Evolutionary conservation across 352 stramenopile genomes (phyloP).

Genomic region (Blastocystis sp.): DNA sequence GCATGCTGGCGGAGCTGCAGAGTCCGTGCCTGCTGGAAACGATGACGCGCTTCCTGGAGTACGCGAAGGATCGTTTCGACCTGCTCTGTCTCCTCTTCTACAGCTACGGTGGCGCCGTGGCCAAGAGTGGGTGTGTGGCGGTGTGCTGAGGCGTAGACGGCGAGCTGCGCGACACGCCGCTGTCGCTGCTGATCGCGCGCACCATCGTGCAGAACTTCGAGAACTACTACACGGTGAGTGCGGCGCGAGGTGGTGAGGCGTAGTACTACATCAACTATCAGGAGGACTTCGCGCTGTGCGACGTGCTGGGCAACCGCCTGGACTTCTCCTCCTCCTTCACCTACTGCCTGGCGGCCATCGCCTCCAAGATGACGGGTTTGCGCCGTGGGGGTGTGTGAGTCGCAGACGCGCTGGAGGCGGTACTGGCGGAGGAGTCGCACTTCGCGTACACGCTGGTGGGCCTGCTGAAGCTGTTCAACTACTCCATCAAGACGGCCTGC

Average conservation of each 20-base stretch:
- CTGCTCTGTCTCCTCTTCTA: constrained; percentile 27
- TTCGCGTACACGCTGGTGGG: background rate
- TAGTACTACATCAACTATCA: constrained; percentile 30
- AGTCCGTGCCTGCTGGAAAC: constrained; percentile 26
- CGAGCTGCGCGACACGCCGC: background rate
- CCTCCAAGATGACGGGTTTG: constrained; percentile 17
- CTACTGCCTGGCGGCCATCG: constrained; percentile 50
- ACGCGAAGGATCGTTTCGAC: background rate
- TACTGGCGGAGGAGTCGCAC: background rate
- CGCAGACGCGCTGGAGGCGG: constrained; percentile 19
- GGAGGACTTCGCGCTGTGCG: constrained; percentile 9
- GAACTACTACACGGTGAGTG: background rate
- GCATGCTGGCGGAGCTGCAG: background rate
- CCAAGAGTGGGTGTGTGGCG: background rate
- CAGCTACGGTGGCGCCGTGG: background rate
- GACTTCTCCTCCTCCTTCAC: constrained; percentile 43
- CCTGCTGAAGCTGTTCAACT: background rate
- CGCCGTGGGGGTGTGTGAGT: background rate
- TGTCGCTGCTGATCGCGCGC: constrained; percentile 20
- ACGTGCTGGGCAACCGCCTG: background rate
- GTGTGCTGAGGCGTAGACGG: background rate
- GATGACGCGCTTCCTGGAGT: constrained; percentile 6
- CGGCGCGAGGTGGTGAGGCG: background rate
- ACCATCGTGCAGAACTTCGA: constrained; percentile 20
- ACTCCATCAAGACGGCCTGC: background rate